A percentile compares a stretch with the other conserved stretches of the same genome.
phyloP scores from a whole-genome alignment of 2,329 filamentous ascomycete genomes.

The Calonectria crousiana region DNA sequence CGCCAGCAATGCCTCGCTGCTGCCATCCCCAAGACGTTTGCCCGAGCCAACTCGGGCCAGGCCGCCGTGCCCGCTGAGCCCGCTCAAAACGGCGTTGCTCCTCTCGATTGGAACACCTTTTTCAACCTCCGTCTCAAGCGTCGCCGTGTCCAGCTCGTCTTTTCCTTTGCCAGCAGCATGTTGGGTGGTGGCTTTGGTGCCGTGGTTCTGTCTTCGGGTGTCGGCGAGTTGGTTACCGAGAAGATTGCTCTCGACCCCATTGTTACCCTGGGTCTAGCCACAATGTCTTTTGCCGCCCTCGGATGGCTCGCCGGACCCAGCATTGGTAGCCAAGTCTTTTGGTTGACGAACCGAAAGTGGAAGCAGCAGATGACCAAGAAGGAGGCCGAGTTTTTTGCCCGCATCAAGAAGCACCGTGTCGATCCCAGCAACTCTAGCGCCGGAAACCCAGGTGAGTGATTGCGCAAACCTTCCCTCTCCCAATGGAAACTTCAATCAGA shows the following conservation, averaged over 20 bases:
- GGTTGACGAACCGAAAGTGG: constrained; percentile 77
- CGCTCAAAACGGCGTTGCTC: constrained; percentile 32
- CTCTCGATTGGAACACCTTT: constrained; percentile 90
- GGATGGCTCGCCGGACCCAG: constrained; percentile 92
- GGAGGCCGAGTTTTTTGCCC: constrained; percentile 92
- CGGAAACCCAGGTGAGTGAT: constrained; percentile 78
- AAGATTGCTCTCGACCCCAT: constrained; percentile 90
- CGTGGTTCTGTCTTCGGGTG: constrained; percentile 75
- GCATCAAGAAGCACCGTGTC: constrained; percentile 92
- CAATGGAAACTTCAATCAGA: not conserved
- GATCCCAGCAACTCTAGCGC: constrained; percentile 91
- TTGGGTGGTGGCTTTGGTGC: constrained; percentile 73
- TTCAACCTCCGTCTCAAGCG: constrained; percentile 90
- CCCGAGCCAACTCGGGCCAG: constrained; percentile 35
- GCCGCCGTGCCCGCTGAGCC: constrained; percentile 25
- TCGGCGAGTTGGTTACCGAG: constrained; percentile 77
- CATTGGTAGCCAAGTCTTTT: constrained; percentile 84
- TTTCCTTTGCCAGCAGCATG: constrained; percentile 76
- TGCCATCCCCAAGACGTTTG: constrained; percentile 32
- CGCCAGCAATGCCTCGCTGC: constrained; percentile 33
- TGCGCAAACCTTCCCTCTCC: not conserved
- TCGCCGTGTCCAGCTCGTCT: constrained; percentile 84
- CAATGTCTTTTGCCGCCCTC: constrained; percentile 79
- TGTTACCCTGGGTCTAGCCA: constrained; percentile 84
- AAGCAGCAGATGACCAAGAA: constrained; percentile 84